These are phyloP conservation scores for Pseudocercospora musae DNA, from an alignment of 2,329 filamentous ascomycete genomes.

Conservation along the genomic window DNA sequence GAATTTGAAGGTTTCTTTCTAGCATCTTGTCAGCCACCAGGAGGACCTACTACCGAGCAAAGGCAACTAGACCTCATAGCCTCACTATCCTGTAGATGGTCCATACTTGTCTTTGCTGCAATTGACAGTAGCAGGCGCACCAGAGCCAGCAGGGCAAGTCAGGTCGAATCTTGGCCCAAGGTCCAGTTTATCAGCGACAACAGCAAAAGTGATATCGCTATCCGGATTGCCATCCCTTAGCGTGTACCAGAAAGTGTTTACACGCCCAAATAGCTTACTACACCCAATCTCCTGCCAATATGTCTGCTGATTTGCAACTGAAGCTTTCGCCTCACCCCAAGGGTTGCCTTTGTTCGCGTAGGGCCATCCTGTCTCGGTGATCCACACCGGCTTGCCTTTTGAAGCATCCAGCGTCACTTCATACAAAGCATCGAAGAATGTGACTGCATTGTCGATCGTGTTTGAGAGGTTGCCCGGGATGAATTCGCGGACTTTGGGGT, in stretches of 20 bases:
- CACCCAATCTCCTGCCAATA: slow-evolving; percentile 81
- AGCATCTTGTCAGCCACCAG: too few species aligned
- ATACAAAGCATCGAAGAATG: slow-evolving; percentile 67
- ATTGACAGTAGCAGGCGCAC: background rate
- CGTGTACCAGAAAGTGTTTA: slow-evolving; percentile 68
- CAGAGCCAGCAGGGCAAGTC: background rate
- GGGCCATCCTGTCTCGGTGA: slow-evolving; percentile 84
- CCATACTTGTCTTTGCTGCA: background rate
- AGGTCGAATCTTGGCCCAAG: slow-evolving; percentile 1
- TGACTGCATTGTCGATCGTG: slow-evolving; percentile 62
- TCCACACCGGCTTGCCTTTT: slow-evolving; percentile 71
- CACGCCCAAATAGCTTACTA: slow-evolving; percentile 56
- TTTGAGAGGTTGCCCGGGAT: slow-evolving; percentile 43
- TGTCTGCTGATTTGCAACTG: slow-evolving; percentile 63
- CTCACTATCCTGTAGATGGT: background rate
- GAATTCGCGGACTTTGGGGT: slow-evolving; percentile 28
- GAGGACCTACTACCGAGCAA: too few species aligned
- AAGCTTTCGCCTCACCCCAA: slow-evolving; percentile 61
- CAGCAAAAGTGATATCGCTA: background rate
- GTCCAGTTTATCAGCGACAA: background rate
- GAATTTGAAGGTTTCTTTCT: too few species aligned
- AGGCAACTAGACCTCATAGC: too few species aligned
- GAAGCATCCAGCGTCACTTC: slow-evolving; percentile 58
- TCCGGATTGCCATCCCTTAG: slow-evolving; percentile 7
- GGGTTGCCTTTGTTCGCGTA: slow-evolving; percentile 61